Evolutionary conservation across 257 asterid genomes (phyloP), one percentile per base, ranked within the genome.

Genomic region (Galeopsis tetrahit): DNA sequence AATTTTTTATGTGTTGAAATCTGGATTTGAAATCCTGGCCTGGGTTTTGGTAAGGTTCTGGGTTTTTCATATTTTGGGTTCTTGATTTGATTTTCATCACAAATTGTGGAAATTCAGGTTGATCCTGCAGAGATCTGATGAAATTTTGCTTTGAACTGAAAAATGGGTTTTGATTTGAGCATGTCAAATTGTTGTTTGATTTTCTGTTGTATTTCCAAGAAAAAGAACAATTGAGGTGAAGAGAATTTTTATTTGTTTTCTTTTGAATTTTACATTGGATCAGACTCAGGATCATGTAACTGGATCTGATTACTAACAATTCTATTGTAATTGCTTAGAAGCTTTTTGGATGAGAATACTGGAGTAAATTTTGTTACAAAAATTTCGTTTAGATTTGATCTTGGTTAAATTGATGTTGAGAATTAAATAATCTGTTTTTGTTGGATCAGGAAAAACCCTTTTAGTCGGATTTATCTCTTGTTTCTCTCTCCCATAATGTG

Each of bases 111-210:
- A 76, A 65, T 69, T 70, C 42, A 44, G n/a, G 82, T 49, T 82
- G 82, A 76, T 81, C 85, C 58, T 67, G 66, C 60, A 0, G 68
- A 78, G 89, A 85, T 85, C 89, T 80, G 85, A 71, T 77, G 68
- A 10, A 38, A 38, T 40, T 71, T 60, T 59, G 75, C 39, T 57
- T 72, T 69, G 34, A 73, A 70, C 71, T 35, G 69, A 73, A 65
- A 68, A 71, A 21, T 63, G 13, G 65, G 72, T 36, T 70, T 44
- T 58, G 51, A 51, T 72, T 75, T 53, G 55, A 5, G 44, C 60
- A 21, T 21, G 28, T 21, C 58, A 13, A 68, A 40, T 57, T 71
- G 8, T 46, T 39, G 72, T 57, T 40, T 64, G 53, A 32, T 33
- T 42, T 58, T 69, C 48, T 59, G 48, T 51, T 35, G 39, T 10